phyloP scores from a whole-genome alignment of 2,329 filamentous ascomycete species.

The Aspergillus sp. region DNA sequence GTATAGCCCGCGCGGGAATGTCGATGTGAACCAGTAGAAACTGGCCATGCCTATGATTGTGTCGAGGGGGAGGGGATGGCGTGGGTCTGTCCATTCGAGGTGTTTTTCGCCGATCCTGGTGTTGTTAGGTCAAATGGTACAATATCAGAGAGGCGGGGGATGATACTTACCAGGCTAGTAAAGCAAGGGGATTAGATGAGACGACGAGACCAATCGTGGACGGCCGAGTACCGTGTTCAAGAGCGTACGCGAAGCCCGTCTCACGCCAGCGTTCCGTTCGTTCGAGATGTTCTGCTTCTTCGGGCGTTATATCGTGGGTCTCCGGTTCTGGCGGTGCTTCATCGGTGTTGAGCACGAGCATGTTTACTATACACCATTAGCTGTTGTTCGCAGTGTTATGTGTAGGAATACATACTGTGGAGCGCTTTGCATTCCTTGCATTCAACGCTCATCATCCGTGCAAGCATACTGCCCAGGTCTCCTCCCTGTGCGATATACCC shows the following conservation, averaged over 20 bases:
- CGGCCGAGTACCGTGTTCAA: slow-evolving; percentile 1
- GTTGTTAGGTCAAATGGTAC: background rate
- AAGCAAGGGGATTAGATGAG: background rate
- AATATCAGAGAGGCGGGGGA: background rate
- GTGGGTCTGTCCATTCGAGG: slow-evolving; percentile 34
- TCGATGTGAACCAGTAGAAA: slow-evolving; percentile 42
- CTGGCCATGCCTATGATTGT: slow-evolving; percentile 35
- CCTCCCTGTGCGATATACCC: slow-evolving; percentile 34
- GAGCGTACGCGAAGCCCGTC: slow-evolving; percentile 2
- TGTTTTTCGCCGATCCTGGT: slow-evolving; percentile 42
- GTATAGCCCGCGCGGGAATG: slow-evolving; percentile 35
- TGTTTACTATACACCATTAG: slow-evolving; percentile 1
- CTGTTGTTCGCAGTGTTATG: background rate
- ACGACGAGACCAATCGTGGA: background rate
- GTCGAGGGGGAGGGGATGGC: slow-evolving; percentile 26
- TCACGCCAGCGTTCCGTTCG: background rate
- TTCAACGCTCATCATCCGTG: slow-evolving; percentile 23
- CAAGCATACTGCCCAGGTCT: slow-evolving; percentile 30
- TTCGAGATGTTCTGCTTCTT: background rate
- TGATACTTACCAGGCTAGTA: background rate
- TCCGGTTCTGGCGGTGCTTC: background rate
- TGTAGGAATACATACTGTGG: background rate
- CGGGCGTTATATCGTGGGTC: background rate
- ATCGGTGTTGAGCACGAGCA: background rate
- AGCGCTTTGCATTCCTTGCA: slow-evolving; percentile 32